Base-by-base conservation (phyloP, 257 asterid species). In the Fraxinus cuspidata region DNA sequence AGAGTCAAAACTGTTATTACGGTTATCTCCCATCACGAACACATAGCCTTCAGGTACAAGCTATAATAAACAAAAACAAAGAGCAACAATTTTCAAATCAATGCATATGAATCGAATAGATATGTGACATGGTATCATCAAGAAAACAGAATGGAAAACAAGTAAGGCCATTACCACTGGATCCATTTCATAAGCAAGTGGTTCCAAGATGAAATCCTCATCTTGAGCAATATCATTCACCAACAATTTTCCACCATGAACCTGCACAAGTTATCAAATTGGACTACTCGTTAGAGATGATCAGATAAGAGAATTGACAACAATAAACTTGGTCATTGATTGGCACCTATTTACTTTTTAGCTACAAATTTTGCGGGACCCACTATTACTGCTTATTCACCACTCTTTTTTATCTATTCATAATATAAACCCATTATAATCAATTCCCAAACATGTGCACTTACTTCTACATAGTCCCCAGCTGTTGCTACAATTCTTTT, bases 21-120 rank as follows among this genome's bases (percentile, higher is more conserved):
- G 97, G 74, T 95, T 93, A 91, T 95, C 97, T 70, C 99, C 98
- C 89, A 93, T 76, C 79, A 95, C 99, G 73, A 90, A 95, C 73
- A 95, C 99, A 72, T 80, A 89, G 79, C 96, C 98, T 68, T 93
- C 97, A 1, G 99, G 99, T 49, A 95, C 94, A 80, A 90, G 85
- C 98, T 94, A 84, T 51, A 81, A 77, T 35, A 79, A 80, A 78
- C 13, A 70, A 56, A 74, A 74, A 53, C 63, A 35, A 35, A 29
- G 7, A 13, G 27, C 72, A 64, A 75, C 68, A 47, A 75, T 70
- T 74, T 47, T 40, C 53, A 75, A n/a, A 7, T 13, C 23, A 38
- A 2, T 56, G 15, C 12, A 19, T 18, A 76, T 40, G 19, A 16
- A 77, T 23, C 25, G 68, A 9, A 60, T 60, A 60, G 68, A 21